phyloP scores from a whole-genome alignment of 139 green algal genomes.

The Volvox africanus region DNA sequence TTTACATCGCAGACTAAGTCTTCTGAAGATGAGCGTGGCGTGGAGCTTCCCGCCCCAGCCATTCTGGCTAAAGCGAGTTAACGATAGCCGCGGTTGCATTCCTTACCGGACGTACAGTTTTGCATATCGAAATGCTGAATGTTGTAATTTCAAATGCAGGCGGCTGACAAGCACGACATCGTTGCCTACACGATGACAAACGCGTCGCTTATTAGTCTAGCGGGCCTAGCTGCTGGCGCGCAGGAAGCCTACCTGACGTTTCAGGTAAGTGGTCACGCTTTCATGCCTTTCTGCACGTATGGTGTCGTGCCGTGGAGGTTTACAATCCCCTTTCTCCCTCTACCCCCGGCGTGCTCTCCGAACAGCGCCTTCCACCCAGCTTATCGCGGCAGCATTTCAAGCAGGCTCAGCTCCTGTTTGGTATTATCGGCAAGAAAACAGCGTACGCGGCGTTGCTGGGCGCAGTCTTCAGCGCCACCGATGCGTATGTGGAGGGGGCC shows the following conservation, averaged over 20 bases:
- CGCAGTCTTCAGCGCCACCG: constrained; percentile 55
- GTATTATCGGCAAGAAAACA: constrained; percentile 52
- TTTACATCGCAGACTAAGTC: constrained; percentile 20
- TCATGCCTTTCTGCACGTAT: neutral
- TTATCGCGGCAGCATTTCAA: constrained; percentile 43
- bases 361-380: constrained; percentile 53
- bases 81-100: neutral
- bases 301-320: neutral
- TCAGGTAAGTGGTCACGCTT: constrained; percentile 39
- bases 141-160: constrained; percentile 12
- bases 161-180: constrained; percentile 50
- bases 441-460: constrained; percentile 44
- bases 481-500: constrained; percentile 52
- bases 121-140: neutral
- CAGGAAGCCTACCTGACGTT: constrained; percentile 62
- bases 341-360: neutral
- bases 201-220: constrained; percentile 52
- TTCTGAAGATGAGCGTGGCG: constrained; percentile 5
- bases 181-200: constrained; percentile 53
- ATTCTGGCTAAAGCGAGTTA: neutral
- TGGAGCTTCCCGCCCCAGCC: neutral
- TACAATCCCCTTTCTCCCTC: neutral
- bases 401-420: constrained; percentile 47
- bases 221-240: constrained; percentile 44
- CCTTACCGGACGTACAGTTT: neutral